Conservation (phyloP, 768 basidiomycete species). For the Fibroporia radiculosa region DNA sequence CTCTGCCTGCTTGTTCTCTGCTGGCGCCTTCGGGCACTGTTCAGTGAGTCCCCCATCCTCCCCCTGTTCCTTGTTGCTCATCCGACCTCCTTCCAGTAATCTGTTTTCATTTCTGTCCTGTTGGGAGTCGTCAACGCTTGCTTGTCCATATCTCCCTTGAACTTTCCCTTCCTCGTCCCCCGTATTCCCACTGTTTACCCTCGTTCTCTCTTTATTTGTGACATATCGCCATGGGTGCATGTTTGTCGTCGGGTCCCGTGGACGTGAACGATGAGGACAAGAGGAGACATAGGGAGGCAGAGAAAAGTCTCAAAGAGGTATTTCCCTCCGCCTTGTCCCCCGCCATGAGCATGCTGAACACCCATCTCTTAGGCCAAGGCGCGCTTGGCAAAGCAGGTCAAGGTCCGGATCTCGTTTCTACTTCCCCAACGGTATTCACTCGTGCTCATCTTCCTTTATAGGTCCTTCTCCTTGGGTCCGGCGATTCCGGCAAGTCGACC, state of each 20-base stretch:
- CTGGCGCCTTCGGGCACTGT: no score
- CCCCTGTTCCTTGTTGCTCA: no score
- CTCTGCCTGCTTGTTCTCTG: no score
- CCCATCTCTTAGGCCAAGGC: constrained; percentile 52
- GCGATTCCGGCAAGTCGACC: constrained; percentile 91
- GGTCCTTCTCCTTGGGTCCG: constrained; percentile 87
- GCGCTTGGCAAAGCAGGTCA: constrained; percentile 65
- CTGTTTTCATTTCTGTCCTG: no score
- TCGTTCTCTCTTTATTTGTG: constrained; percentile 1
- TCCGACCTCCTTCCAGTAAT: no score
- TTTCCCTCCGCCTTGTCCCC: constrained; percentile 16
- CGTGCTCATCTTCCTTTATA: constrained; percentile 28
- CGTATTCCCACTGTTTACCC: constrained; percentile 1
- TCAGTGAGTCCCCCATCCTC: no score
- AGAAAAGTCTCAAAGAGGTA: constrained; percentile 74
- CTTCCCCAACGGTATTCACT: constrained; percentile 52
- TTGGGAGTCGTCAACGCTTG: no score
- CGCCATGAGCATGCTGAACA: constrained; percentile 6
- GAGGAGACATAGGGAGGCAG: constrained; percentile 56
- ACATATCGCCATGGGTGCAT: constrained; percentile 54
- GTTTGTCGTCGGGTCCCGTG: constrained; percentile 55
- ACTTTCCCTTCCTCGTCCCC: constrained; percentile 1
- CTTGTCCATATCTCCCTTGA: background rate
- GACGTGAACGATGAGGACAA: constrained; percentile 68
- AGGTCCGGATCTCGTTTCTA: constrained; percentile 37